A percentile compares a stretch with the other conserved stretches of the same genome.
Conservation (phyloP, 441 rosid genomes). For the Francoa sonchifolia region DNA sequence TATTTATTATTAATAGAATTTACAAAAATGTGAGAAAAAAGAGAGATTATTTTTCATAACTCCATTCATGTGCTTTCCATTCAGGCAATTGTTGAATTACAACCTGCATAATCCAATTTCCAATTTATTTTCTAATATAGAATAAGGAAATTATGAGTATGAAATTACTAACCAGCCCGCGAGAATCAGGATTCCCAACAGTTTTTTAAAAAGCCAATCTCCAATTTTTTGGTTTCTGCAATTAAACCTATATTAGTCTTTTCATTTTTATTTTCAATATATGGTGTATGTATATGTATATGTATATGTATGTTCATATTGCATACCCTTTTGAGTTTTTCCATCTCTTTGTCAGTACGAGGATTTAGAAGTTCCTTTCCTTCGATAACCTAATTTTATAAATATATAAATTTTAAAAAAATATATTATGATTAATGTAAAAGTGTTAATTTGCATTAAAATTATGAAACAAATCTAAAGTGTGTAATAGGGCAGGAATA, state of each 20-base stretch:
- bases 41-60: constrained; percentile 18
- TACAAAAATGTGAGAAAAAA: constrained; percentile 3
- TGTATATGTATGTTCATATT: background rate
- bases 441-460: no score
- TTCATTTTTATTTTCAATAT: background rate
- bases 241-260: background rate
- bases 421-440: background rate
- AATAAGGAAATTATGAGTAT: background rate
- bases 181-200: constrained; percentile 65
- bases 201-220: constrained; percentile 82
- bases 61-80: constrained; percentile 94
- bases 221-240: constrained; percentile 74
- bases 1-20: constrained; percentile 3
- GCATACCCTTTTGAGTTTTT: constrained; percentile 51
- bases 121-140: background rate
- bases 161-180: constrained; percentile 46
- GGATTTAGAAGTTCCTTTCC: constrained; percentile 73
- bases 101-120: constrained; percentile 29
- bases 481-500: background rate
- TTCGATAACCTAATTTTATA: constrained; percentile 36
- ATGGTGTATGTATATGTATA: background rate
- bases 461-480: background rate
- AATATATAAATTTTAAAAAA: background rate
- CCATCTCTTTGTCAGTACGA: constrained; percentile 64
- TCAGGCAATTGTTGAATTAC: constrained; percentile 82